Evolutionary conservation across 495 filamentous ascomycete genomes (phyloP).

Genomic region (Annulohypoxylon nitens): DNA sequence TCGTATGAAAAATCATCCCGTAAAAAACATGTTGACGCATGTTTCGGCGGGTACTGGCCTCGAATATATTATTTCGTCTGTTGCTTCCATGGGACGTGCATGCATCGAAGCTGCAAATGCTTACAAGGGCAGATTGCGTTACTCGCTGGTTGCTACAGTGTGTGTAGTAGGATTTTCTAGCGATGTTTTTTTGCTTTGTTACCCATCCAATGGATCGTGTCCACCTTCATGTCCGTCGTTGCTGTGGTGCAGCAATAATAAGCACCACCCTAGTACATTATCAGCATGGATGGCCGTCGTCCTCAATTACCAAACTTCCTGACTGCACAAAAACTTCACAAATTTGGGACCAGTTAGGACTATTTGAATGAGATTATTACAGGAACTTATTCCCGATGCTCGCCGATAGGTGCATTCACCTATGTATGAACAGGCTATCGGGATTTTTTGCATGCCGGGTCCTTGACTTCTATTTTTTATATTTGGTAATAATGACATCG

Average conservation of each 20-base stretch:
- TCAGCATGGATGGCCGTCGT: slow-evolving; percentile 38
- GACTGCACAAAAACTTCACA: slow-evolving; percentile 3
- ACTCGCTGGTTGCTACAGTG: slow-evolving; percentile 26
- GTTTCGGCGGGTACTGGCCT: slow-evolving; percentile 26
- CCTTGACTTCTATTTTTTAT: slow-evolving; percentile 25
- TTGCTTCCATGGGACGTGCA: slow-evolving; percentile 5
- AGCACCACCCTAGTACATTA: slow-evolving; percentile 43
- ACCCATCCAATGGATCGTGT: slow-evolving; percentile 16
- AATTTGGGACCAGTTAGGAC: slow-evolving; percentile 31
- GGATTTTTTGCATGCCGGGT: slow-evolving; percentile 25
- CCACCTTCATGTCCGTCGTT: slow-evolving; percentile 23
- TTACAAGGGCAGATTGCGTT: slow-evolving; percentile 7
- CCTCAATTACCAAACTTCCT: background rate
- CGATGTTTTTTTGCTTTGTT: slow-evolving; percentile 26
- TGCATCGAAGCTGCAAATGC: slow-evolving; percentile 15
- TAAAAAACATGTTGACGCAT: slow-evolving; percentile 24
- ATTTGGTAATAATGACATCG: slow-evolving; percentile 22
- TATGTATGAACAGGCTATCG: slow-evolving; percentile 13
- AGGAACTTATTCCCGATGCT: slow-evolving; percentile 26
- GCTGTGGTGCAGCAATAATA: slow-evolving; percentile 39
- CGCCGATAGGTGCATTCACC: slow-evolving; percentile 8
- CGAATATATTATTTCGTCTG: slow-evolving; percentile 30
- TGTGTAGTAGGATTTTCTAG: slow-evolving; percentile 33
- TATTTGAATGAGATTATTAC: slow-evolving; percentile 32
- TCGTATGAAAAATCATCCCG: slow-evolving; percentile 27